These are phyloP conservation scores for Paraleonurus japonicus DNA, from an alignment of 257 asterid genomes.

Conservation along the genomic window DNA sequence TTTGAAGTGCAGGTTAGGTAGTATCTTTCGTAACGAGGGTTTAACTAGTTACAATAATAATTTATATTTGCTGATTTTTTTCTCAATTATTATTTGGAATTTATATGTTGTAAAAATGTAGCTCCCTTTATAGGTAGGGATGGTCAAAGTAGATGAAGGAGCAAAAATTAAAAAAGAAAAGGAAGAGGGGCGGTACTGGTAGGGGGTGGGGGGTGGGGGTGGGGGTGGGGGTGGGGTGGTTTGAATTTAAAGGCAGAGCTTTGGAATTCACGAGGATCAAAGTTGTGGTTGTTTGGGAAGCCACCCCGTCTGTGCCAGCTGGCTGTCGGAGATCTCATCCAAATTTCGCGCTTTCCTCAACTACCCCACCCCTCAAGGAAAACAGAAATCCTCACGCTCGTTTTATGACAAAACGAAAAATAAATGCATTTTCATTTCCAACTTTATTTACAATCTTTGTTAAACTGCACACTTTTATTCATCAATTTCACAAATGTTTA, in stretches of 20 bases:
- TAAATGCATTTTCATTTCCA: too few species aligned
- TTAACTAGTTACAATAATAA: too few species aligned
- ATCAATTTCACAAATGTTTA: too few species aligned
- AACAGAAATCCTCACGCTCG: neutral
- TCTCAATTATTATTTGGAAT: neutral
- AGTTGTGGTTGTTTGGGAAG: conserved; percentile 49
- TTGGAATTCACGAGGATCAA: conserved; percentile 46
- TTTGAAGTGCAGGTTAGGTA: too few species aligned
- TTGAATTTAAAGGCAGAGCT: conserved; percentile 25
- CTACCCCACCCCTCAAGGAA: conserved; percentile 22
- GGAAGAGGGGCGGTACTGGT: too few species aligned
- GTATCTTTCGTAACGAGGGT: too few species aligned
- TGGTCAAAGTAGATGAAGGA: neutral
- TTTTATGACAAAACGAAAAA: neutral
- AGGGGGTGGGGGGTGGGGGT: too few species aligned
- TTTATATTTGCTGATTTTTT: too few species aligned
- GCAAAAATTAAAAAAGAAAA: neutral
- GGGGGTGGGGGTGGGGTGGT: too few species aligned
- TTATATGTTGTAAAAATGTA: too few species aligned
- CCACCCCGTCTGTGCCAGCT: conserved; percentile 52
- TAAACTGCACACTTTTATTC: too few species aligned
- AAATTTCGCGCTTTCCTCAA: conserved; percentile 26
- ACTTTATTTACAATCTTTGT: too few species aligned
- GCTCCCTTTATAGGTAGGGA: neutral
- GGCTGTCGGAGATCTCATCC: conserved; percentile 49